Conservation (phyloP, 2,329 filamentous ascomycete species). For the Penicillium sp. region DNA sequence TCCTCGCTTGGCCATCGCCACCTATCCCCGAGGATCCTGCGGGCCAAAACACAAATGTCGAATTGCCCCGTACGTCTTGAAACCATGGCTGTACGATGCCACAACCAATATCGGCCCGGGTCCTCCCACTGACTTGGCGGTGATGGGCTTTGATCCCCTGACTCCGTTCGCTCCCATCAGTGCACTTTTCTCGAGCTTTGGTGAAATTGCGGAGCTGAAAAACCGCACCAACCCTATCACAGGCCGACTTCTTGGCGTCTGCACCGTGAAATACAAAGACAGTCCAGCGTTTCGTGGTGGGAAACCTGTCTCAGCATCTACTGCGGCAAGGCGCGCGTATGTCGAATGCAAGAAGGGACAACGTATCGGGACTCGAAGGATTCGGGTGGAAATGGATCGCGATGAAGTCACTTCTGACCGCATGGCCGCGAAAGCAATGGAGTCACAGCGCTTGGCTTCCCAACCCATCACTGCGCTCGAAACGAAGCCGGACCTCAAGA, state of each 20-base stretch:
- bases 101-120: conserved; percentile 84
- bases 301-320: conserved; percentile 65
- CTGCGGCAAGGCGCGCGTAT: conserved; percentile 75
- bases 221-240: conserved; percentile 96
- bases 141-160: conserved; percentile 94
- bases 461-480: conserved; percentile 30
- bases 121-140: conserved; percentile 85
- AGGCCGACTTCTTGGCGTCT: conserved; percentile 90
- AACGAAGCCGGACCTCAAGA: conserved; percentile 45
- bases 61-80: conserved; percentile 74
- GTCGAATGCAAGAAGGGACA: conserved; percentile 75
- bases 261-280: conserved; percentile 86
- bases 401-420: conserved; percentile 80
- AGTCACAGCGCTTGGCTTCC: conserved; percentile 61
- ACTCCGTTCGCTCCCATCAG: conserved; percentile 62
- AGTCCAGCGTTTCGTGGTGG: conserved; percentile 55
- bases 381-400: conserved; percentile 85
- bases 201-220: conserved; percentile 81
- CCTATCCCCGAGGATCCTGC: conserved; percentile 62
- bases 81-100: conserved; percentile 77
- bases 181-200: conserved; percentile 43
- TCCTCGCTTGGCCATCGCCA: conserved; percentile 71
- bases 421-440: conserved; percentile 74
- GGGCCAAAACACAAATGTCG: conserved; percentile 71
- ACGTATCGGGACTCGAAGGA: conserved; percentile 73